Conservation (phyloP, 1,139 yeast species). For the Yamadazyma oceani region DNA sequence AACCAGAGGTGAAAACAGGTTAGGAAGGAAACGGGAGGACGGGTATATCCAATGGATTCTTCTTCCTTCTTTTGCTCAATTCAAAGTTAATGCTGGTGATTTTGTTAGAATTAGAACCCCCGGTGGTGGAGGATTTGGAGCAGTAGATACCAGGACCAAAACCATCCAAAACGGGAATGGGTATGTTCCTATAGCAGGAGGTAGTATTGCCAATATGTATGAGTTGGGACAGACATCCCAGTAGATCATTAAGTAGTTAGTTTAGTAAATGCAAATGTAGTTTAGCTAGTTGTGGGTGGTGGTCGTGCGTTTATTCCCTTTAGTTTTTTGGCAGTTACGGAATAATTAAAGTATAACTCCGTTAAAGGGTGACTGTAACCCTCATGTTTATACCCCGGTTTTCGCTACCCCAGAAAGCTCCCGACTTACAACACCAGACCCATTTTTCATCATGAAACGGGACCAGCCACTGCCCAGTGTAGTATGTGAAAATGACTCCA, state of each 20-base stretch:
- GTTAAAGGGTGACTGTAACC: too few relatives aligned
- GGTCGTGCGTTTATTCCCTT: too few relatives aligned
- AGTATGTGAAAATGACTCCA: constrained; percentile 1
- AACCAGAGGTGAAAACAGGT: constrained; percentile 55
- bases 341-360: too few relatives aligned
- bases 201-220: constrained; percentile 22
- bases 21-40: constrained; percentile 37
- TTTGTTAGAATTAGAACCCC: constrained; percentile 46
- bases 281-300: too few relatives aligned
- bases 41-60: constrained; percentile 19
- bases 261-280: too few relatives aligned
- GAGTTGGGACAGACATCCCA: constrained; percentile 25
- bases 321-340: too few relatives aligned
- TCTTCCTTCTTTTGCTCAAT: constrained; percentile 21
- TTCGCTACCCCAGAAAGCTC: too few relatives aligned
- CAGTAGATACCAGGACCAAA: constrained; percentile 6
- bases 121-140: constrained; percentile 56
- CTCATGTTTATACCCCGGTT: too few relatives aligned
- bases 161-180: neutral
- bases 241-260: constrained; percentile 11
- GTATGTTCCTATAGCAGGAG: constrained; percentile 20
- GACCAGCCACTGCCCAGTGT: too few relatives aligned
- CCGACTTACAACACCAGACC: too few relatives aligned
- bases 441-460: too few relatives aligned
- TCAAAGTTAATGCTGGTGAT: constrained; percentile 35